These are phyloP conservation scores for Claviceps sp. DNA, from an alignment of 2,329 filamentous ascomycete genomes.

Conservation along the genomic window DNA sequence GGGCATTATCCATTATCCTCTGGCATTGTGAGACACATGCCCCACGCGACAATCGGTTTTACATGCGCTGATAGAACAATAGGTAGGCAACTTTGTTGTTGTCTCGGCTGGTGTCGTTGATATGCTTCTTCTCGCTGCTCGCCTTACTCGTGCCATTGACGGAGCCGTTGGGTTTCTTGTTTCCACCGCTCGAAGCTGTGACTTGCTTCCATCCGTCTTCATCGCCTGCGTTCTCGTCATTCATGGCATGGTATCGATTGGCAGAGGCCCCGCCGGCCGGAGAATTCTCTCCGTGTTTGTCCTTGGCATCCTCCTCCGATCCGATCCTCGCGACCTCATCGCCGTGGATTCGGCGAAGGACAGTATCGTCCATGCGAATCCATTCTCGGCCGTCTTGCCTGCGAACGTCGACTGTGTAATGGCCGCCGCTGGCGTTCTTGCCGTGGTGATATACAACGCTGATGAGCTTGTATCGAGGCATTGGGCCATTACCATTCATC, in stretches of 20 bases:
- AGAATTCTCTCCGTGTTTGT: constrained; percentile 21
- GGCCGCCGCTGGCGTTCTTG: constrained; percentile 88
- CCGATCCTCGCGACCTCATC: constrained; percentile 84
- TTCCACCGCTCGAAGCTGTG: constrained; percentile 41
- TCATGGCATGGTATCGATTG: constrained; percentile 64
- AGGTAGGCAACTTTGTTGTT: constrained; percentile 98
- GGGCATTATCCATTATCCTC: not conserved
- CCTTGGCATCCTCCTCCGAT: constrained; percentile 61
- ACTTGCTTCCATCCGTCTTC: constrained; percentile 80
- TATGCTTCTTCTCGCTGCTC: constrained; percentile 41
- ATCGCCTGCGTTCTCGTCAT: constrained; percentile 53
- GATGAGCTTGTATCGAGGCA: constrained; percentile 75
- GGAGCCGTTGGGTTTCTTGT: constrained; percentile 57
- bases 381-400: constrained; percentile 91
- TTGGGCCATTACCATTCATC: constrained; percentile 47
- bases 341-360: constrained; percentile 69
- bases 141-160: constrained; percentile 51
- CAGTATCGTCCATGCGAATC: constrained; percentile 90
- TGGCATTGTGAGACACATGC: not conserved
- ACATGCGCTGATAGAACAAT: constrained; percentile 80
- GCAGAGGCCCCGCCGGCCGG: constrained; percentile 27
- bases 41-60: constrained; percentile 2
- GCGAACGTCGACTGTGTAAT: constrained; percentile 95
- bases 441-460: constrained; percentile 95
- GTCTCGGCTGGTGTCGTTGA: constrained; percentile 60